A percentile compares a stretch with the other conserved stretches of the same genome.
phyloP scores from a whole-genome alignment of 306 rosid species.

The Ziziphus jujuba region DNA sequence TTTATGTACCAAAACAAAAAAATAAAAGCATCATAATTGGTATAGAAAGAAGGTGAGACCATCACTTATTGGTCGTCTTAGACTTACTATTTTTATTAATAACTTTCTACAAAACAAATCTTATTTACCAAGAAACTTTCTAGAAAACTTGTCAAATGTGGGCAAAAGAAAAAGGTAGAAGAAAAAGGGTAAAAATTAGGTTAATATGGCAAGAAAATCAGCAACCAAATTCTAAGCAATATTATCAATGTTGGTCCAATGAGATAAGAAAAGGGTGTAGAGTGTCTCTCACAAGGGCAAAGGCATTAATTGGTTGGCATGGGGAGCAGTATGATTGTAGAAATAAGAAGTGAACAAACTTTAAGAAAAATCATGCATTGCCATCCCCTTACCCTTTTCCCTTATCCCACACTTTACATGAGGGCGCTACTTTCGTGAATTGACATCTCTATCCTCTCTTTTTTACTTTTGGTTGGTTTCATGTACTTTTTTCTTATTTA shows the following conservation, averaged over 20 bases:
- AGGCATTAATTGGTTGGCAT: constrained; percentile 27
- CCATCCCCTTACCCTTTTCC: constrained; percentile 14
- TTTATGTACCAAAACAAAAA: no score
- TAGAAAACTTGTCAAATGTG: no score
- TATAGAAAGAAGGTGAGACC: no score
- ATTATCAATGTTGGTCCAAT: constrained; percentile 1
- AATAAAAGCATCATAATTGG: no score
- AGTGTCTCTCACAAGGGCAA: background rate
- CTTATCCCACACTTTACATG: constrained; percentile 14
- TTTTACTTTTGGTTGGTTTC: constrained; percentile 17
- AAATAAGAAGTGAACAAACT: constrained; percentile 10
- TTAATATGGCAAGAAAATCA: background rate
- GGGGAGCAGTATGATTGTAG: constrained; percentile 32
- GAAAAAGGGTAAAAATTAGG: background rate
- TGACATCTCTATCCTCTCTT: constrained; percentile 28
- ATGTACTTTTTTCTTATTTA: background rate
- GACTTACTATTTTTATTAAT: background rate
- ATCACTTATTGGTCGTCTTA: no score
- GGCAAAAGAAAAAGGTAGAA: background rate
- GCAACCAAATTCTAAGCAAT: background rate
- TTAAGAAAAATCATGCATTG: constrained; percentile 12
- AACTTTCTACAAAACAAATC: no score
- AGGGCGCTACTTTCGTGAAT: constrained; percentile 10
- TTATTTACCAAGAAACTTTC: no score
- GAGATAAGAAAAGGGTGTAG: background rate